Base-by-base conservation (phyloP, 306 rosid genomes). In the Ochetophila trinervis region DNA sequence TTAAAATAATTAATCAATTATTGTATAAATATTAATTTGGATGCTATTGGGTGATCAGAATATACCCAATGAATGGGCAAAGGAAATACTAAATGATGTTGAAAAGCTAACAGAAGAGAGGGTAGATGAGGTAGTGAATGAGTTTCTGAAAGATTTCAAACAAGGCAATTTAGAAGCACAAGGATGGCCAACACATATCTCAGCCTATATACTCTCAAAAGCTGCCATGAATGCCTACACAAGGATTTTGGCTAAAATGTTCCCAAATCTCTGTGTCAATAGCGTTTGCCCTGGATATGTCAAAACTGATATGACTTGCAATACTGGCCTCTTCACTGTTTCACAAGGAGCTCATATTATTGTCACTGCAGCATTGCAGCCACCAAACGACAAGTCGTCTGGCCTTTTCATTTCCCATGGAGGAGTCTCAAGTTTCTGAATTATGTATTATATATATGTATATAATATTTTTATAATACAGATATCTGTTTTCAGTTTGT, bases 201-300 rank as follows among this genome's bases (percentile, higher is more conserved):
- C 82, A 23, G 67, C 76, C 30, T 80, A 83, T 58, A 16, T 0
- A 21, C 8, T 86, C 53, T 78, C 88, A n/a, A 86, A 86, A 76
- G 80, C 51, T 4, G 55, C 84, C 32, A 19, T 80, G 47, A 70
- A 64, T 65, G 80, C 74, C 36, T 50, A 78, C 65, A 84, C 89
- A 57, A 75, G 86, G 84, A 30, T 75, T 66, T 54, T 80, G n/a
- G 78, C 84, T 6, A 78, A 65, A 20, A 69, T 34, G 70, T 56
- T 81, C 30, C 78, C 60, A 5, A 35, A 7, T 5, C 63, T 78
- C 40, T 63, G 79, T 19, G 52, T 81, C 5, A 81, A 81, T 53
- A 57, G 63, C 51, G 67, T 78, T 27, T 67, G 78, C n/a, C 89
- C 89, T 48, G 77, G 85, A 13, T 71, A 21, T 7, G 67, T 60